These are phyloP conservation scores for Dendrostoma leiphaemia DNA, from an alignment of 2,329 filamentous ascomycete genomes.

Conservation along the genomic window DNA sequence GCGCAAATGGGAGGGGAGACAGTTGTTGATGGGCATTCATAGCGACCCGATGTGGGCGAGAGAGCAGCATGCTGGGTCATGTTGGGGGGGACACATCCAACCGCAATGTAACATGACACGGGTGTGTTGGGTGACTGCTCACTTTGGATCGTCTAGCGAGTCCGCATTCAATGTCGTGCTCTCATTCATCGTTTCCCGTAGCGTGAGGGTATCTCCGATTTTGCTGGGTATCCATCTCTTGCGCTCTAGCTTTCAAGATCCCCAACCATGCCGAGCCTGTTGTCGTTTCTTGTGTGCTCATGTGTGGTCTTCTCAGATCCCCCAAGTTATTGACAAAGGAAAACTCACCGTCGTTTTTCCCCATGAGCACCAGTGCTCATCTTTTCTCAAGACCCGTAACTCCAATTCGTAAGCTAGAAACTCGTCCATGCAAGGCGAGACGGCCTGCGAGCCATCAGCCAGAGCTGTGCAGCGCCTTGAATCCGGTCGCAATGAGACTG, in stretches of 20 bases:
- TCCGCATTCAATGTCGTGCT: neutral
- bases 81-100: neutral
- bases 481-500: constrained; percentile 58
- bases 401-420: neutral
- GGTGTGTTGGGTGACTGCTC: neutral
- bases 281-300: neutral
- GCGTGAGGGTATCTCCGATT: neutral
- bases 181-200: neutral
- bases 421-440: too few species aligned
- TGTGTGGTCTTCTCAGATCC: neutral
- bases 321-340: neutral
- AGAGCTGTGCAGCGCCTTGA: constrained; percentile 54
- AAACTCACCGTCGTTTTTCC: neutral
- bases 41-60: neutral
- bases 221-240: neutral
- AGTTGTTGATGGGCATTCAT: neutral
- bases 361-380: neutral
- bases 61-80: neutral
- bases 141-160: neutral
- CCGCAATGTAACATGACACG: neutral
- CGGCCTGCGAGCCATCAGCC: constrained; percentile 26
- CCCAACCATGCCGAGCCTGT: neutral
- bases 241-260: neutral
- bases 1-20: neutral
- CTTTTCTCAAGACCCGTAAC: neutral